phyloP scores from a whole-genome alignment of 345 rosid genomes.

The Geranium brycei region DNA sequence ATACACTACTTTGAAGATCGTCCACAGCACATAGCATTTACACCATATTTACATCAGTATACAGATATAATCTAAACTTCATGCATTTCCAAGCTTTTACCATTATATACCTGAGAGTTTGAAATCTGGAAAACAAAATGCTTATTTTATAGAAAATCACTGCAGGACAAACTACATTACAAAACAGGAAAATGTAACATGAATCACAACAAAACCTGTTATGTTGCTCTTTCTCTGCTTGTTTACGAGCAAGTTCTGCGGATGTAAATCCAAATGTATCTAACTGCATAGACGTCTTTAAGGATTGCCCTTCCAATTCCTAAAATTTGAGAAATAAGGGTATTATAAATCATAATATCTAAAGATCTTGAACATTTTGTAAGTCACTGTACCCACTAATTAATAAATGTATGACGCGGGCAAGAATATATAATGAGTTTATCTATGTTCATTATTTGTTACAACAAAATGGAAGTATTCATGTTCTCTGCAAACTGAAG shows the following conservation, averaged over 20 bases:
- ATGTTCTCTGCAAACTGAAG: neutral
- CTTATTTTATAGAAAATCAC: no score
- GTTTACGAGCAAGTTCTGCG: conserved; percentile 72
- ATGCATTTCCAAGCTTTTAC: neutral
- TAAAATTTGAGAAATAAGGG: conserved; percentile 18
- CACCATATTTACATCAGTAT: neutral
- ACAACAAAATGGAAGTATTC: neutral
- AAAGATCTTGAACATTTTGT: neutral
- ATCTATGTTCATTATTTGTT: neutral
- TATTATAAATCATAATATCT: neutral
- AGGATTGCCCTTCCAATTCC: conserved; percentile 68
- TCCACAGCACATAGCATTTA: no score
- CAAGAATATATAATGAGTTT: neutral
- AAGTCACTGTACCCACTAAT: neutral
- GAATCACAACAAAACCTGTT: conserved; percentile 39
- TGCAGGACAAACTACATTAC: neutral
- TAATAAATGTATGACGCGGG: neutral
- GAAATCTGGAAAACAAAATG: neutral
- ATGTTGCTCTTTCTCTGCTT: conserved; percentile 77
- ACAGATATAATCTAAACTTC: neutral
- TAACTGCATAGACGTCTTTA: conserved; percentile 68
- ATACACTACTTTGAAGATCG: neutral
- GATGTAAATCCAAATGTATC: conserved; percentile 98
- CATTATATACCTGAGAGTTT: neutral
- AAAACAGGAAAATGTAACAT: conserved; percentile 6